These are phyloP conservation scores for Nephelium lappaceum DNA, from an alignment of 345 rosid species.

Conservation along the genomic window DNA sequence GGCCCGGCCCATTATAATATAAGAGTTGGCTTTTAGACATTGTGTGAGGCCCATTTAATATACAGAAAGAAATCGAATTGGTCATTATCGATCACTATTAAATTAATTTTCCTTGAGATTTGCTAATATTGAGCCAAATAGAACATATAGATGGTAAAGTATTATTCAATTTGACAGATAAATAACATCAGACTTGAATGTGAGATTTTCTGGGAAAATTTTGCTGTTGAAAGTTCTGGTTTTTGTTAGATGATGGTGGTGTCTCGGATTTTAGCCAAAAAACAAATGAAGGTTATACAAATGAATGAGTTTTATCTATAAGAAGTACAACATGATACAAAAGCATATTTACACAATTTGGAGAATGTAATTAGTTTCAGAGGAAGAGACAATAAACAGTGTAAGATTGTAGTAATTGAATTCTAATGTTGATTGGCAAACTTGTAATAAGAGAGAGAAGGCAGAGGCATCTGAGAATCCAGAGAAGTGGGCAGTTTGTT, in stretches of 20 bases:
- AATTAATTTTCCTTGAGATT: no score
- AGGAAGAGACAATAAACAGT: neutral
- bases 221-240: neutral
- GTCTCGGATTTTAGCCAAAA: neutral
- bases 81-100: no score
- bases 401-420: neutral
- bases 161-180: neutral
- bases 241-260: neutral
- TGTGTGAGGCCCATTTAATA: no score
- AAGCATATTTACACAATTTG: neutral
- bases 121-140: no score
- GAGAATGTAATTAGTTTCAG: neutral
- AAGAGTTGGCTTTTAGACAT: no score
- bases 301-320: neutral
- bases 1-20: no score
- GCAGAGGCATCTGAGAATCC: neutral
- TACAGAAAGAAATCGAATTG: no score
- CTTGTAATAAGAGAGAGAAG: slow-evolving; percentile 11
- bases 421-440: slow-evolving; percentile 15
- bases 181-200: neutral
- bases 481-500: slow-evolving; percentile 36
- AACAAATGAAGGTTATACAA: neutral
- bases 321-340: neutral
- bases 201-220: neutral
- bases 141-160: no score